Percentiles rank a stretch among this genome's conserved stretches.
phyloP scores from a whole-genome alignment of 1,139 yeast genomes.

The Petasospora fabianii region DNA sequence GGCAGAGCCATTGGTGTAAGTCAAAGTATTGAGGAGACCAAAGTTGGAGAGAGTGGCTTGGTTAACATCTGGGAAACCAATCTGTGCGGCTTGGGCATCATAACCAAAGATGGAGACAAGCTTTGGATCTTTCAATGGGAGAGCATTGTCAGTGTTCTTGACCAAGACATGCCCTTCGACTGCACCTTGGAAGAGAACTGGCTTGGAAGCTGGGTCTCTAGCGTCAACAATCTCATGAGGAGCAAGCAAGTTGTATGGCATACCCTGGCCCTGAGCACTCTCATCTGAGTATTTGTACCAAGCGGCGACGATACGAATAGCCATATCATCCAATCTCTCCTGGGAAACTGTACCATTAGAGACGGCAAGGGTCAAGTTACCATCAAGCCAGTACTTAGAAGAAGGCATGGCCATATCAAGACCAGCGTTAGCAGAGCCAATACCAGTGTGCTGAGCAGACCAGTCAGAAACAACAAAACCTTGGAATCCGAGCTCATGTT shows the following conservation, averaged over 20 bases:
- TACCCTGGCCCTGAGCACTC: slow-evolving; percentile 9
- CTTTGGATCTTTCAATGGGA: slow-evolving; percentile 39
- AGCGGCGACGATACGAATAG: slow-evolving; percentile 28
- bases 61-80: slow-evolving; percentile 34
- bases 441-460: slow-evolving; percentile 60
- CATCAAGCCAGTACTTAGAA: slow-evolving; percentile 52
- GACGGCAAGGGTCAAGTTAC: slow-evolving; percentile 48
- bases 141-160: slow-evolving; percentile 10
- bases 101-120: slow-evolving; percentile 44
- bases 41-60: slow-evolving; percentile 41
- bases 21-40: slow-evolving; percentile 46
- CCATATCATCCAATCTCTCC: slow-evolving; percentile 57
- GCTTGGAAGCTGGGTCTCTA: slow-evolving; percentile 32
- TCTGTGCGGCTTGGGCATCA: slow-evolving; percentile 44
- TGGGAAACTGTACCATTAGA: slow-evolving; percentile 51
- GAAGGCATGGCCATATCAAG: slow-evolving; percentile 70
- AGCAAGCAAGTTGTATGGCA: slow-evolving; percentile 36
- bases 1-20: slow-evolving; percentile 57
- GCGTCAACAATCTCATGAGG: slow-evolving; percentile 43
- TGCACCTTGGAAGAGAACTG: slow-evolving; percentile 40
- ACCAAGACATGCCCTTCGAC: slow-evolving; percentile 11
- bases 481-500: slow-evolving; percentile 61
- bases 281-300: slow-evolving; percentile 9
- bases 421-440: slow-evolving; percentile 54
- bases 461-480: slow-evolving; percentile 66